Percentiles rank a stretch among this genome's conserved stretches.
phyloP scores from a whole-genome alignment of 2,329 filamentous ascomycete species.

The Aphanoascus verrucosus region DNA sequence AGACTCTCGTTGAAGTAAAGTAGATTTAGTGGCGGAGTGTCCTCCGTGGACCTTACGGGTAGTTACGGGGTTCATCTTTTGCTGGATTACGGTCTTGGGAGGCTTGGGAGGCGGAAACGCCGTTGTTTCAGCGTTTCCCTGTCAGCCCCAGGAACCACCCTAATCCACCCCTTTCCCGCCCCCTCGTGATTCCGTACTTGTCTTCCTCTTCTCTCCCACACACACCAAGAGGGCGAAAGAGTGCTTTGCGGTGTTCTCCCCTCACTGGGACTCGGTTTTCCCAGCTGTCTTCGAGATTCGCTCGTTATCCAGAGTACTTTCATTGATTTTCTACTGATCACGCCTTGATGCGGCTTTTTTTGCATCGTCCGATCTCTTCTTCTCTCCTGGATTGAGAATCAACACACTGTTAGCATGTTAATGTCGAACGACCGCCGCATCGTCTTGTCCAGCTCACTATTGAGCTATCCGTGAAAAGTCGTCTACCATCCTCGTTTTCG shows the following conservation, averaged over 20 bases:
- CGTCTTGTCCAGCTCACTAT: not conserved
- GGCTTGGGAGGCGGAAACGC: slow-evolving; percentile 1
- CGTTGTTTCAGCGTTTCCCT: slow-evolving; percentile 11
- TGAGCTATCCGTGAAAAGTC: not conserved
- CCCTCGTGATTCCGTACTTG: not conserved
- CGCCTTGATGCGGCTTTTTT: slow-evolving; percentile 18
- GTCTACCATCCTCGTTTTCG: not conserved
- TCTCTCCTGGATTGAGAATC: slow-evolving; percentile 8
- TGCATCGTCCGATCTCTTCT: slow-evolving; percentile 12
- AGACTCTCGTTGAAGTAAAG: too few species aligned
- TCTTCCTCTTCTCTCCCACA: not conserved
- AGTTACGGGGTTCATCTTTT: too few species aligned
- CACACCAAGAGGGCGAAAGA: not conserved
- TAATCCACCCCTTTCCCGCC: slow-evolving; percentile 3
- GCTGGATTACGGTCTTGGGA: not conserved
- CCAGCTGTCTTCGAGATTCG: not conserved
- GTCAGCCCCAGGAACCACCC: not conserved
- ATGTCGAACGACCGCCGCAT: not conserved
- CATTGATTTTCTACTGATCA: slow-evolving; percentile 15
- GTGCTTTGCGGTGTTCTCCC: not conserved
- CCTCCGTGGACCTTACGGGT: too few species aligned
- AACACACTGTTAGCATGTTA: not conserved
- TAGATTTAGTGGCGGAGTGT: too few species aligned
- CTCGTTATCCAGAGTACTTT: not conserved
- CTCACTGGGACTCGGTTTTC: not conserved